Conservation (phyloP, 768 basidiomycete genomes). For the Hypholoma fasciculare region DNA sequence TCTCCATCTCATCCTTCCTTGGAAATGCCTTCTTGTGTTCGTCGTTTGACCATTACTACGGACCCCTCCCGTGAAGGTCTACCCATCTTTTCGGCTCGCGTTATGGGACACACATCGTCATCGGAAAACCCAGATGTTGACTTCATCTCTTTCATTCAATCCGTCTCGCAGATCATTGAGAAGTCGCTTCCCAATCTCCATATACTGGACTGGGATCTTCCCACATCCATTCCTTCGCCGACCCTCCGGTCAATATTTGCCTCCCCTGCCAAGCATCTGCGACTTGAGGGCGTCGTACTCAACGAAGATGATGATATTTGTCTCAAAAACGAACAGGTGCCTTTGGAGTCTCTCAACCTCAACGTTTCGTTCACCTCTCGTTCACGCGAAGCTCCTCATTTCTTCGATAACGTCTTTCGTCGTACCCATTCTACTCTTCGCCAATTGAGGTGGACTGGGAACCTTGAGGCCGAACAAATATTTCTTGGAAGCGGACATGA, state of each 20-base stretch:
- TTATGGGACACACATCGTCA: background rate
- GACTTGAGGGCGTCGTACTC: constrained; percentile 16
- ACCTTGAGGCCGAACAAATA: constrained; percentile 3
- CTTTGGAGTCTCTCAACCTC: constrained; percentile 16
- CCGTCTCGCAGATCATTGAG: constrained; percentile 13
- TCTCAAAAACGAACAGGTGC: background rate
- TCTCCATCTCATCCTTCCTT: background rate
- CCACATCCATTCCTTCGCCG: constrained; percentile 6
- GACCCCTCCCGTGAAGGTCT: background rate
- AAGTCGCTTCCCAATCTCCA: constrained; percentile 24
- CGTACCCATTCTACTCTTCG: constrained; percentile 16
- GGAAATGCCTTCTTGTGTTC: constrained; percentile 18
- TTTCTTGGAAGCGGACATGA: background rate
- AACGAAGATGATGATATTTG: background rate
- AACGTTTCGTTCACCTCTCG: constrained; percentile 9
- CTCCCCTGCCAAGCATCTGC: constrained; percentile 22
- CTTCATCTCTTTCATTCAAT: background rate
- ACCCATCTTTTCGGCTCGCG: constrained; percentile 3
- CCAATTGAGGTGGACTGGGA: constrained; percentile 21
- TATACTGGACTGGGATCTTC: constrained; percentile 24
- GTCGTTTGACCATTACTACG: constrained; percentile 18
- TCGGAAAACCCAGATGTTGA: background rate
- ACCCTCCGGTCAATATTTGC: constrained; percentile 16
- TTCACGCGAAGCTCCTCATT: background rate
- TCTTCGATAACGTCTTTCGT: constrained; percentile 11